Evolutionary conservation across 345 rosid species (phyloP).

Genomic region (Arabidopsis thaliana): DNA sequence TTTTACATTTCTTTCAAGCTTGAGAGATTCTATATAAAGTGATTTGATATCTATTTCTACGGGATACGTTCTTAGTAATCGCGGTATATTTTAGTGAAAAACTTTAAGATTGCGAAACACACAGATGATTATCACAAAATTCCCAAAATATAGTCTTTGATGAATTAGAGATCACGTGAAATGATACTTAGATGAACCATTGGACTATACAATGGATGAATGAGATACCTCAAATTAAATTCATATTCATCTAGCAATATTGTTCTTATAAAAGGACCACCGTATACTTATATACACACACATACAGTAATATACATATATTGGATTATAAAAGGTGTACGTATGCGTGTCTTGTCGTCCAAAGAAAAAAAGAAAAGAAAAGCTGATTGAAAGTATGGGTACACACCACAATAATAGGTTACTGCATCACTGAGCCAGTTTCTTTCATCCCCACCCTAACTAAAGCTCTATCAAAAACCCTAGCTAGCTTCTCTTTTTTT

Average conservation of each 20-base stretch:
- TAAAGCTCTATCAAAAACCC: constrained; percentile 44
- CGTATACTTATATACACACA: constrained; percentile 1
- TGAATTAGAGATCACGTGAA: neutral
- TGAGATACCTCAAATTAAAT: neutral
- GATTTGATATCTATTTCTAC: neutral
- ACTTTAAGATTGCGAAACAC: neutral
- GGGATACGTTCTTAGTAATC: neutral
- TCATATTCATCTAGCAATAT: constrained; percentile 21
- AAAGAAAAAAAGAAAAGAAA: constrained; percentile 29
- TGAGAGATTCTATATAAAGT: constrained; percentile 1
- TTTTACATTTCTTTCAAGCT: constrained; percentile 19
- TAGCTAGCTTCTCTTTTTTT: constrained; percentile 34
- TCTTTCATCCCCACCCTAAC: constrained; percentile 49
- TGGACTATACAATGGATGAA: constrained; percentile 3
- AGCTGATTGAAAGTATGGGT: constrained; percentile 43
- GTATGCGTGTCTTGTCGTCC: constrained; percentile 44
- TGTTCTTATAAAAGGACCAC: constrained; percentile 23
- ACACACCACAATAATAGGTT: constrained; percentile 41
- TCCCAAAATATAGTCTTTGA: neutral
- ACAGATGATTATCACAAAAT: neutral
- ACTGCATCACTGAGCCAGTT: constrained; percentile 46
- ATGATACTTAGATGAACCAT: constrained; percentile 17
- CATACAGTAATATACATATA: constrained; percentile 13
- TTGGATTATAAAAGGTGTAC: constrained; percentile 21
- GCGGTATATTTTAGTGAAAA: neutral